phyloP scores from a whole-genome alignment of 2,329 filamentous ascomycete species.

The Teratosphaeria nubilosa region DNA sequence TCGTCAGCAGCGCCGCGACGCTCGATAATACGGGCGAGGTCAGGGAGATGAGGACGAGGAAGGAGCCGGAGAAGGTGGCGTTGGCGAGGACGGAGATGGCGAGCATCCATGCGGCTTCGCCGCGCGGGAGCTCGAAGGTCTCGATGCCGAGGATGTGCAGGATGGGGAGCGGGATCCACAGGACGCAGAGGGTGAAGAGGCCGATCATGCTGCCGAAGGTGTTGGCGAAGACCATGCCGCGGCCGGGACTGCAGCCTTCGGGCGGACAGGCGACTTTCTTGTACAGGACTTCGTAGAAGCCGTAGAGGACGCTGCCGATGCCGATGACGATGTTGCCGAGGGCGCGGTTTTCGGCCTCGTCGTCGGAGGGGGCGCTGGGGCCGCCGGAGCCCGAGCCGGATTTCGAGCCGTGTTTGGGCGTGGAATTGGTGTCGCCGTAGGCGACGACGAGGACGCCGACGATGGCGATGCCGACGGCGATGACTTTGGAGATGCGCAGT shows the following conservation, averaged over 20 bases:
- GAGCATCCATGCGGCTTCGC: slow-evolving; percentile 70
- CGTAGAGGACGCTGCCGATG: slow-evolving; percentile 81
- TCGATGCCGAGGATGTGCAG: slow-evolving; percentile 72
- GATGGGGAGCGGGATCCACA: slow-evolving; percentile 87
- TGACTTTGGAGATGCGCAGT: slow-evolving; percentile 70
- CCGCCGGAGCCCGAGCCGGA: slow-evolving; percentile 45
- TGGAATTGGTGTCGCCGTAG: slow-evolving; percentile 60
- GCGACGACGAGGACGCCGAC: slow-evolving; percentile 87
- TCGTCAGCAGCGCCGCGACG: slow-evolving; percentile 86
- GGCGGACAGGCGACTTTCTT: slow-evolving; percentile 89
- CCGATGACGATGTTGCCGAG: slow-evolving; percentile 89
- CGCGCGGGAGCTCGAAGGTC: slow-evolving; percentile 68
- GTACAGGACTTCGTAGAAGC: slow-evolving; percentile 94
- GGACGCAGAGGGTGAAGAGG: slow-evolving; percentile 68
- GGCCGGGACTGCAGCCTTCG: slow-evolving; percentile 69
- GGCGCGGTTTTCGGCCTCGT: slow-evolving; percentile 57
- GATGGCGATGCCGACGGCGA: slow-evolving; percentile 81
- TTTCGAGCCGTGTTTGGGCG: slow-evolving; percentile 43
- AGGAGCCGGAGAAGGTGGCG: slow-evolving; percentile 83
- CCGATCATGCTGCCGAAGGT: slow-evolving; percentile 84
- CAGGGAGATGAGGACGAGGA: slow-evolving; percentile 83
- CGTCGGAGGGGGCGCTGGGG: slow-evolving; percentile 32
- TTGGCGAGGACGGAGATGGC: slow-evolving; percentile 74
- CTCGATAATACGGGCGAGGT: slow-evolving; percentile 80
- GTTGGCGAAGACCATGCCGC: slow-evolving; percentile 94